Conservation (phyloP, 306 rosid species). For the Mimosa bimucronata region DNA sequence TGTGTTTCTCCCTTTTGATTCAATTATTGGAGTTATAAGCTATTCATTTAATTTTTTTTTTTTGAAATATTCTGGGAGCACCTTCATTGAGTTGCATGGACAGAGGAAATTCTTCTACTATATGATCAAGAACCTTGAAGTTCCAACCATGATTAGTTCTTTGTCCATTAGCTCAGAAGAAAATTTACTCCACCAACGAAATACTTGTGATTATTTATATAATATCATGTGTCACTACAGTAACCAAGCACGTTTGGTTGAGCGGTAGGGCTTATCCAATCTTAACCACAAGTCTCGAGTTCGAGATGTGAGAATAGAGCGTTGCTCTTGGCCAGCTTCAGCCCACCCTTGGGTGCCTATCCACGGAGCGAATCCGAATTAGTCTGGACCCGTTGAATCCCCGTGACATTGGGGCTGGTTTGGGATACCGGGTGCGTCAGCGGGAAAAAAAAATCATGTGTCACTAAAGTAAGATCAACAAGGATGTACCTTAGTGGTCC, state of each 20-base stretch:
- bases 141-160: background rate
- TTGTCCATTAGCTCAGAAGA: background rate
- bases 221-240: background rate
- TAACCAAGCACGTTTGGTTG: too few relatives aligned
- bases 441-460: background rate
- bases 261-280: too few relatives aligned
- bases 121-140: background rate
- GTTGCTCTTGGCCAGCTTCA: too few relatives aligned
- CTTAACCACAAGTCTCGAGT: too few relatives aligned
- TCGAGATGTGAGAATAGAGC: too few relatives aligned
- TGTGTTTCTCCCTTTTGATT: background rate
- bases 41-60: background rate
- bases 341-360: too few relatives aligned
- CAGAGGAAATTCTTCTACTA: conserved; percentile 5
- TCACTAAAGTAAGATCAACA: background rate
- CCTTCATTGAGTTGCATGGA: conserved; percentile 12
- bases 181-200: background rate
- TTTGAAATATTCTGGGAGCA: background rate
- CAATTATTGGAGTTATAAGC: conserved; percentile 16
- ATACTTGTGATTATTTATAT: background rate
- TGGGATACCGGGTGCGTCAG: too few relatives aligned
- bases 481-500: background rate
- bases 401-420: too few relatives aligned
- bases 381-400: too few relatives aligned
- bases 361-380: too few relatives aligned